Percentiles rank a stretch among this genome's conserved stretches.
Conservation (phyloP, 441 rosid species). For the Aleurites moluccanus region DNA sequence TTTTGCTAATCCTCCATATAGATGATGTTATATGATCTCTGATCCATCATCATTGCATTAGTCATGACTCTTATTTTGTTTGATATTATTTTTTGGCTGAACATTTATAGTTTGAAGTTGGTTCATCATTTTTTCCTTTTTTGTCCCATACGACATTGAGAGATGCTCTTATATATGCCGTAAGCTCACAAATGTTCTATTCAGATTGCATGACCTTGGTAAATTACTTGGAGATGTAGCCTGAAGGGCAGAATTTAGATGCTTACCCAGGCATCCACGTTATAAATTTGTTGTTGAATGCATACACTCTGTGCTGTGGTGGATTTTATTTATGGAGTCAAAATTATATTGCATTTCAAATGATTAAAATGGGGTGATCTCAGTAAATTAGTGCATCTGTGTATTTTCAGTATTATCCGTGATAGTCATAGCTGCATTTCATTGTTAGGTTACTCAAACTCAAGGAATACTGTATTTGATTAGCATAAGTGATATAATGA, state of each 20-base stretch:
- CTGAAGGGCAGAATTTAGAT: neutral
- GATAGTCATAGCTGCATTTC: too few species aligned
- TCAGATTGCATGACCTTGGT: neutral
- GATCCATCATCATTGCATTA: neutral
- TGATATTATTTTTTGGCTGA: neutral
- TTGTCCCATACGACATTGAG: neutral
- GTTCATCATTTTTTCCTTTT: neutral
- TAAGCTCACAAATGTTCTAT: neutral
- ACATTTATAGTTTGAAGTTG: neutral
- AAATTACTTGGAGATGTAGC: neutral
- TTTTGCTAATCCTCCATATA: neutral
- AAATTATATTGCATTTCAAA: too few species aligned
- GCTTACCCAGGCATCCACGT: neutral
- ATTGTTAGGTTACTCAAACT: too few species aligned
- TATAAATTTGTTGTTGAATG: too few species aligned
- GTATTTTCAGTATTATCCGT: too few species aligned
- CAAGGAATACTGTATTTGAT: too few species aligned
- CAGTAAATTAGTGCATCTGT: too few species aligned
- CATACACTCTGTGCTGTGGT: too few species aligned
- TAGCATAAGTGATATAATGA: too few species aligned
- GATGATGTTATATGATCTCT: neutral
- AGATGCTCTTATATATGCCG: neutral
- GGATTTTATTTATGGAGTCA: too few species aligned
- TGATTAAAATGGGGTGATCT: too few species aligned
- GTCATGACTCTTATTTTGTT: neutral